Base-by-base conservation (phyloP, 768 basidiomycete genomes). In the Cystofilobasidium macerans region DNA sequence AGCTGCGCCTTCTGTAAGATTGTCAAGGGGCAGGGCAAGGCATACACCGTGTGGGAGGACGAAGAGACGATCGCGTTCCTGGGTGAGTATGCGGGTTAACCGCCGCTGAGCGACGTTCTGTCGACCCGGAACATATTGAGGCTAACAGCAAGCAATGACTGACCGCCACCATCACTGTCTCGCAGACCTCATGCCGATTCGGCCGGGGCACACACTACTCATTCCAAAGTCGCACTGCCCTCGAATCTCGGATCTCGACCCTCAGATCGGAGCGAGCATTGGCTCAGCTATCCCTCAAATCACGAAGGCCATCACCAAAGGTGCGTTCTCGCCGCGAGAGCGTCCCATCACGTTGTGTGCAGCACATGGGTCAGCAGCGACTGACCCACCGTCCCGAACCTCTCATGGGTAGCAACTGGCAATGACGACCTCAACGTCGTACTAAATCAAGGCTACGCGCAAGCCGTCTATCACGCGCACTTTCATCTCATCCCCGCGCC, bases 141-240 rank as follows among this genome's bases (percentile, higher is more conserved):
- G 36, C 36, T 38, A 14, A 14, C 36, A 38, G 36, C 36, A 38
- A 14, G 36, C 36, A 14, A 8, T 14, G 36, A 38, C 36, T 14
- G 36, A 38, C 14, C 36, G 14, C 8, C 36, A 38, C 8, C 36
- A 38, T 38, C 42, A 4, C 42, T 7, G 42, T 43, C 6, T 43
- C 12, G 14, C 48, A 62, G 62, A 62, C 40, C 47, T 62, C n/a
- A 62, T 62, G 62, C 62, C 62, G 0, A 62, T 62, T 16, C 47
- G 62, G 14, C 20, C 16, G 11, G 62, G 62, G 11, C 62, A 62
- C 45, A 62, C 62, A 20, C 62, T 62, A 7, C 53, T 62, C 20
- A 62, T 62, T 24, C 62, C 62, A 12, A 62, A 62, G 62, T 62
- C 48, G 3, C 62, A 62, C 35, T 62, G 62, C 28, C 32, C 62